Conservation (phyloP, 371 early-diverging fungal species). For the Mucor circinelloides region DNA sequence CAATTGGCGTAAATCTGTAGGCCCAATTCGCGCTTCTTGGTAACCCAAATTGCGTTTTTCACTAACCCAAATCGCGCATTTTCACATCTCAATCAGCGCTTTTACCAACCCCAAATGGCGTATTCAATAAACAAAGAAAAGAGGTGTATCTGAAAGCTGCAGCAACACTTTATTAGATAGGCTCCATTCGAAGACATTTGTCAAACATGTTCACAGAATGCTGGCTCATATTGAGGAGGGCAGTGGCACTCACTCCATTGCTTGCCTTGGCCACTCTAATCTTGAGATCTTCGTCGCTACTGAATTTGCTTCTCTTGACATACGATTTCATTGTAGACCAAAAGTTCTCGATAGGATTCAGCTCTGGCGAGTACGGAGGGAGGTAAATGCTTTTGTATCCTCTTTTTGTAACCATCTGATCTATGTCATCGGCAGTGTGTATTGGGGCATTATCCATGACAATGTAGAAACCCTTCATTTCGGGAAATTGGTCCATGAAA, state of each 20-base stretch:
- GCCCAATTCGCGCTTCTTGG: background rate
- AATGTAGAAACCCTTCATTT: no score
- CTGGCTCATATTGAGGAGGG: conserved; percentile 1
- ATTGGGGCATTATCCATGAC: no score
- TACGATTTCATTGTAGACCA: background rate
- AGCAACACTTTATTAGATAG: no score
- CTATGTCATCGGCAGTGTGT: background rate
- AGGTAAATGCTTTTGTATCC: background rate
- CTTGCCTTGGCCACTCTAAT: background rate
- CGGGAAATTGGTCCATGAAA: no score
- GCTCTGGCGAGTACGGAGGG: background rate
- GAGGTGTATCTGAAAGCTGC: background rate
- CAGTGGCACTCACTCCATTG: background rate
- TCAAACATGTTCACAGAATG: conserved; percentile 11
- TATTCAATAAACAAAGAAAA: background rate
- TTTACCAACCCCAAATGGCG: no score
- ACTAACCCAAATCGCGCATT: background rate
- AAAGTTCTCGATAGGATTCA: conserved; percentile 3
- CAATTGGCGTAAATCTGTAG: background rate
- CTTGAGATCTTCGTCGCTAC: background rate
- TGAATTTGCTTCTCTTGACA: conserved; percentile 2
- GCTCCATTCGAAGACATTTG: conserved; percentile 3
- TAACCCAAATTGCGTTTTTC: background rate
- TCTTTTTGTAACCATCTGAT: background rate
- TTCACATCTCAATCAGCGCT: background rate